phyloP scores from a whole-genome alignment of 768 basidiomycete genomes.

The Multifurca ochricompacta region DNA sequence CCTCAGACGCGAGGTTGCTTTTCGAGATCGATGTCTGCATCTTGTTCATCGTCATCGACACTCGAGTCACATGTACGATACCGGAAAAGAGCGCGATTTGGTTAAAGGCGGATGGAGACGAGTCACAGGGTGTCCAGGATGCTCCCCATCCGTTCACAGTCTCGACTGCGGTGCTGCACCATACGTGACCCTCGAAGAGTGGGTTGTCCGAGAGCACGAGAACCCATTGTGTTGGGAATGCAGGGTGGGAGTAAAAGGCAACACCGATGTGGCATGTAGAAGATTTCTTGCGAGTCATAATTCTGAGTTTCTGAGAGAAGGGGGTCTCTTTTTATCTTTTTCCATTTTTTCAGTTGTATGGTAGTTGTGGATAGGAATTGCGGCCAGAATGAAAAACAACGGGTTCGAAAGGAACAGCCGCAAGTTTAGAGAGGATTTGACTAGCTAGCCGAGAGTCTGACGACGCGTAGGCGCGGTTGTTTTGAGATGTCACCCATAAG shows the following conservation, averaged over 20 bases:
- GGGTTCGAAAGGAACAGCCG: too few relatives aligned
- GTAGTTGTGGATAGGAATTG: too few relatives aligned
- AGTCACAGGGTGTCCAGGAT: background rate
- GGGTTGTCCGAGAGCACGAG: background rate
- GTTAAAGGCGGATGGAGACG: background rate
- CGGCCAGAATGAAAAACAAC: too few relatives aligned
- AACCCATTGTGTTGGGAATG: constrained; percentile 5
- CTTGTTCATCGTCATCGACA: background rate
- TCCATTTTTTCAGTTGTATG: too few relatives aligned
- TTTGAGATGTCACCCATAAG: too few relatives aligned
- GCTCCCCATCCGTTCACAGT: constrained; percentile 6
- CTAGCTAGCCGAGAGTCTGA: too few relatives aligned
- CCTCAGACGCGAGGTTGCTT: constrained; percentile 3
- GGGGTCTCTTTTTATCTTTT: too few relatives aligned
- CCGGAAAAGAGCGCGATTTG: background rate
- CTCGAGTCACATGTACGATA: background rate
- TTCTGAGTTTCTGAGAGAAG: background rate
- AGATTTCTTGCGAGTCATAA: background rate
- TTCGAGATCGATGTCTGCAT: background rate
- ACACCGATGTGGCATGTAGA: constrained; percentile 2
- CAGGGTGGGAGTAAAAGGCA: background rate
- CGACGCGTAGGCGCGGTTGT: too few relatives aligned
- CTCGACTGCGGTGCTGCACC: constrained; percentile 2
- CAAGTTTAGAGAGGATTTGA: too few relatives aligned
- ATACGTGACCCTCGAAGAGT: background rate